Evolutionary conservation across 768 basidiomycete genomes (phyloP), one percentile per base, ranked within the genome.

Genomic region (Tricholoma furcatifolium): DNA sequence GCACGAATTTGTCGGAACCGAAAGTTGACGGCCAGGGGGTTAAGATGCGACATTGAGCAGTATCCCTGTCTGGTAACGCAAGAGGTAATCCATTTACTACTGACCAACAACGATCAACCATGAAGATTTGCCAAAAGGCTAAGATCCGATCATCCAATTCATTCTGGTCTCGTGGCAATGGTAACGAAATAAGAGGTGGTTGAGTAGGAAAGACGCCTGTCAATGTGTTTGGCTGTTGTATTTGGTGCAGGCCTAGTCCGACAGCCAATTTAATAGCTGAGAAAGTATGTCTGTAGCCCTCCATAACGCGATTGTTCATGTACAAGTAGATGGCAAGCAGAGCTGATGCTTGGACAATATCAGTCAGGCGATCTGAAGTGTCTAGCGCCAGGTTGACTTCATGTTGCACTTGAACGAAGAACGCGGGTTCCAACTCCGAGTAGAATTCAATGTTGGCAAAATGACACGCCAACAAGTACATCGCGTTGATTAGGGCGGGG

Each of bases 81-180:
- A 77, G 72, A 9, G 80, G 80, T 24, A 83, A 70, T 3, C 79
- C 81, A 56, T 76, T 78, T 2, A 75, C 77, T 6, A 79, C 76
- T 14, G 81, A 74, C 81, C 83, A 84, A 27, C 77, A 77, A 23
- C 82, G 73, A 57, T 85, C 83, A n/a, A 84, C 73, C 64, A 77
- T 75, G 59, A 81, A 84, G 17, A 82, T 74, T 64, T 83, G 80
- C 83, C 83, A 85, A 63, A 84, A 83, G 7, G 78, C 74, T 5
- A 75, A 67, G 18, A 82, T 70, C 27, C 77, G 71, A 53, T 85
- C 79, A 30, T 69, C 63, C 47, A 77, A 65, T 58, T 80, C 78
- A 27, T 65, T 62, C 20, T 66, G 62, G 60, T 80, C 75, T 15
- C 63, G 62, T 1, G 76, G 71, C 4, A 70, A 65, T 21, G 65